Conservation (phyloP, 2,329 filamentous ascomycete species). For the Diaporthe sp. region DNA sequence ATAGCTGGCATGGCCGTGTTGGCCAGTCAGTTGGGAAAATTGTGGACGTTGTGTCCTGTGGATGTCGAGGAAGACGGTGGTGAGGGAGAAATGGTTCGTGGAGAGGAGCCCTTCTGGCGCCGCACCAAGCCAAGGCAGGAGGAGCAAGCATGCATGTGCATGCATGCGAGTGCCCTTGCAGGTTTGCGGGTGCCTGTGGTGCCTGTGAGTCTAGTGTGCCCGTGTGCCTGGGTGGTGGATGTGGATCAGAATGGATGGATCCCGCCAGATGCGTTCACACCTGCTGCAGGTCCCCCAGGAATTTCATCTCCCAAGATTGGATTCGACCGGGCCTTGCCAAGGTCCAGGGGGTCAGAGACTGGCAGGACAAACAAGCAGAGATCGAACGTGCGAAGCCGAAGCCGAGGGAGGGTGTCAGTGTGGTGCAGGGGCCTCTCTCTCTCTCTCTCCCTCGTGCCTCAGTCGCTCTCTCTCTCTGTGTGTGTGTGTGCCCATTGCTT, state of each 20-base stretch:
- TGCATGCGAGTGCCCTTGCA: slow-evolving; percentile 21
- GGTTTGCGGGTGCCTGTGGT: slow-evolving; percentile 2
- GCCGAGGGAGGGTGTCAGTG: slow-evolving; percentile 30
- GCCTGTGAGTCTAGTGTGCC: background rate
- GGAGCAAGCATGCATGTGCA: too few species aligned
- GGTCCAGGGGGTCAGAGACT: slow-evolving; percentile 2
- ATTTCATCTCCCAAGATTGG: slow-evolving; percentile 23
- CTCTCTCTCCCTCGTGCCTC: background rate
- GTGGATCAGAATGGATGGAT: slow-evolving; percentile 17
- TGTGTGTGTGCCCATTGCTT: too few species aligned
- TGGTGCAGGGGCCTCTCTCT: slow-evolving; percentile 5
- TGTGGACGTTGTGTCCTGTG: slow-evolving; percentile 18
- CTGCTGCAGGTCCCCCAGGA: slow-evolving; percentile 33
- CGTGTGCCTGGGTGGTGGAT: background rate
- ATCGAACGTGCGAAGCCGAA: slow-evolving; percentile 26
- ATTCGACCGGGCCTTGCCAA: slow-evolving; percentile 9
- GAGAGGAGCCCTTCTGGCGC: slow-evolving; percentile 19
- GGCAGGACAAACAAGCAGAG: slow-evolving; percentile 2
- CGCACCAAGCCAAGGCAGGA: slow-evolving; percentile 31
- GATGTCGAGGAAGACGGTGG: slow-evolving; percentile 33
- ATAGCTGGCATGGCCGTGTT: slow-evolving; percentile 33
- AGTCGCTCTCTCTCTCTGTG: too few species aligned
- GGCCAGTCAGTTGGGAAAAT: slow-evolving; percentile 27
- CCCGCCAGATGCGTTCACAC: slow-evolving; percentile 22
- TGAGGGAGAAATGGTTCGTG: slow-evolving; percentile 37